Base-by-base conservation (phyloP, 495 filamentous ascomycete species). In the Daldinia bambusicola region DNA sequence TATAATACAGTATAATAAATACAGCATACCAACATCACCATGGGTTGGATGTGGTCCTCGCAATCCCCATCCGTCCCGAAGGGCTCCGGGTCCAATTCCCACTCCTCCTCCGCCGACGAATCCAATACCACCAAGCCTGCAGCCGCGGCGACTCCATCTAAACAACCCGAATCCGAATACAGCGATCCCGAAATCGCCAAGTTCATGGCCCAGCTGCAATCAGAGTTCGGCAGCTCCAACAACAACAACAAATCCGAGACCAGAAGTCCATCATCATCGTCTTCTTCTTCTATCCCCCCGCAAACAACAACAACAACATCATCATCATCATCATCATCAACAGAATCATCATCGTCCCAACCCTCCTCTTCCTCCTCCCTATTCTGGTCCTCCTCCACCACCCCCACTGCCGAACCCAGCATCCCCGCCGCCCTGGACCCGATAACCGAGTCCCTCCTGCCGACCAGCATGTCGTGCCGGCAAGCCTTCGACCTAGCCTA, bases 401-500 rank as follows among this genome's bases (percentile, higher is more conserved):
- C 66, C 26, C 18, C 61, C 71, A 30, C 70, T 50, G 9, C 59
- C 43, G 18, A 61, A 18, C 22, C 64, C 66, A 65, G 77, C 63
- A 20, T 71, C 37, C 16, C 61, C 69, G 26, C 71, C 50, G 14
- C 53, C 51, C 80, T 66, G 52, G 74, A 66, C 78, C 81, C 69
- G 75, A 76, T 80, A 73, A 81, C 77, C 76, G 87, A 90, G 38
- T 86, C 89, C 66, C 84, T 91, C 61, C 92, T 94, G 69, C 90
- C 92, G 1, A 89, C 87, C 43, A 89, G 82, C 66, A 93, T 98
- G 89, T 95, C 91, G 76, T 99, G 95, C 84, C 89, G 92, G 61
- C 81, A 88, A 55, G 90, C 93, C 75, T 99, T 99, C 85, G 95
- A 99, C 84, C 85, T 87, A 57, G 94, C 96, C 57, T 98, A 92